phyloP scores from a whole-genome alignment of 768 basidiomycete genomes.

The Clavulina sp. region DNA sequence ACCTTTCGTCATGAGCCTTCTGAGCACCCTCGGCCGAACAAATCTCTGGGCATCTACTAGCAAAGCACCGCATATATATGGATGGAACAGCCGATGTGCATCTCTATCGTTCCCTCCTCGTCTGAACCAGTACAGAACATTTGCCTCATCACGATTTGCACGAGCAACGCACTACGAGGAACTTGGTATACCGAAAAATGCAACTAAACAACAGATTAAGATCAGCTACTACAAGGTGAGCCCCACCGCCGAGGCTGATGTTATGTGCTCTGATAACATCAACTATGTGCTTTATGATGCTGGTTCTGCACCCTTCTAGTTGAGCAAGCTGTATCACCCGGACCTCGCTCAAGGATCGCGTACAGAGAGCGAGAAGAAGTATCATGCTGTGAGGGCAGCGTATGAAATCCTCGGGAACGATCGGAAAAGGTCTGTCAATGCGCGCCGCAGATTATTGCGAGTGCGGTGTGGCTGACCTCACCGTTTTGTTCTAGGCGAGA shows the following conservation, averaged over 20 bases:
- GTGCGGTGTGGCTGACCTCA: not conserved
- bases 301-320: too few species aligned
- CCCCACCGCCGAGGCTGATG: not conserved
- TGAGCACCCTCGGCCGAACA: too few species aligned
- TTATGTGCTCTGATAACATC: not conserved
- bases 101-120: too few species aligned
- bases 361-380: conserved; percentile 8
- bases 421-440: conserved; percentile 4
- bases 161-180: conserved; percentile 11
- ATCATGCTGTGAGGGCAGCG: conserved; percentile 8
- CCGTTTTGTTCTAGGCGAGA: conserved; percentile 5
- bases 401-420: conserved; percentile 12
- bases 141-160: too few species aligned
- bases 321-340: conserved; percentile 12
- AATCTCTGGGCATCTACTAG: too few species aligned
- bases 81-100: too few species aligned
- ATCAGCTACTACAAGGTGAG: conserved; percentile 11
- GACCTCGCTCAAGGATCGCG: conserved; percentile 7
- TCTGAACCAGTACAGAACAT: too few species aligned
- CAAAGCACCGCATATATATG: too few species aligned
- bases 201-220: conserved; percentile 10
- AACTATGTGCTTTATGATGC: too few species aligned
- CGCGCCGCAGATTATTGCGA: not conserved
- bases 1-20: too few species aligned
- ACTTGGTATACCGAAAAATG: conserved; percentile 4